A percentile compares a stretch with the other conserved stretches of the same genome.
Conservation (phyloP, 177 flowering plant genomes). For the Tripterygium wilfordii region DNA sequence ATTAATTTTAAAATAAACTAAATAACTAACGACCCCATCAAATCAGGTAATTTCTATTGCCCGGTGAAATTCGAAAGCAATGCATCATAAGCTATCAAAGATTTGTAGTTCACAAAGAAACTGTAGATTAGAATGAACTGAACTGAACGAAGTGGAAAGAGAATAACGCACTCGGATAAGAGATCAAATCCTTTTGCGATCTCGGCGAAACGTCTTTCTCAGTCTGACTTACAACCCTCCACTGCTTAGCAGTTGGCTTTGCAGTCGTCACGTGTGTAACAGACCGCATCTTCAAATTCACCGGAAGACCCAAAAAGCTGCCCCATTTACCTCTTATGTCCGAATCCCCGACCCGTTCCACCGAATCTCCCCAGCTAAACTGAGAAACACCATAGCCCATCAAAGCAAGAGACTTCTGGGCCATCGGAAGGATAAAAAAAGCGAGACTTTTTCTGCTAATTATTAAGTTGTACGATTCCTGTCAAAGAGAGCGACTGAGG, state of each 20-base stretch:
- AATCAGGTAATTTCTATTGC: too few species aligned
- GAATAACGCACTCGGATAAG: slow-evolving; percentile 40
- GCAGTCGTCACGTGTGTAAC: slow-evolving; percentile 18
- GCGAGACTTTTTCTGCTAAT: too few species aligned
- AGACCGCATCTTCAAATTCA: slow-evolving; percentile 8
- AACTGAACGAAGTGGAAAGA: not conserved
- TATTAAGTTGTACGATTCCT: too few species aligned
- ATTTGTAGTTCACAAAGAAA: not conserved
- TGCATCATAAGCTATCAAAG: not conserved
- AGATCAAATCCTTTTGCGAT: slow-evolving; percentile 28
- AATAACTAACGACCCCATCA: too few species aligned
- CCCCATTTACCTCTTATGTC: slow-evolving; percentile 2
- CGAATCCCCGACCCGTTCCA: not conserved
- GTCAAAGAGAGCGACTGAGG: too few species aligned
- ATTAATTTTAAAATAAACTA: too few species aligned
- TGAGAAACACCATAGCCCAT: slow-evolving; percentile 1
- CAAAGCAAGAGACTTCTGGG: slow-evolving; percentile 6
- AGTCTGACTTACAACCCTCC: slow-evolving; percentile 9
- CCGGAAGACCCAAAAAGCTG: slow-evolving; percentile 8
- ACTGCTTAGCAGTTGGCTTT: slow-evolving; percentile 8
- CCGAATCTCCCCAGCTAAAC: not conserved
- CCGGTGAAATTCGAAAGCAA: too few species aligned
- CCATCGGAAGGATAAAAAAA: too few species aligned
- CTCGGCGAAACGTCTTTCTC: slow-evolving; percentile 12
- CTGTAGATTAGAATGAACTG: not conserved